Evolutionary conservation across 2,329 filamentous ascomycete species (phyloP), one percentile per base, ranked within the genome.

Genomic region (Claviceps capensis): DNA sequence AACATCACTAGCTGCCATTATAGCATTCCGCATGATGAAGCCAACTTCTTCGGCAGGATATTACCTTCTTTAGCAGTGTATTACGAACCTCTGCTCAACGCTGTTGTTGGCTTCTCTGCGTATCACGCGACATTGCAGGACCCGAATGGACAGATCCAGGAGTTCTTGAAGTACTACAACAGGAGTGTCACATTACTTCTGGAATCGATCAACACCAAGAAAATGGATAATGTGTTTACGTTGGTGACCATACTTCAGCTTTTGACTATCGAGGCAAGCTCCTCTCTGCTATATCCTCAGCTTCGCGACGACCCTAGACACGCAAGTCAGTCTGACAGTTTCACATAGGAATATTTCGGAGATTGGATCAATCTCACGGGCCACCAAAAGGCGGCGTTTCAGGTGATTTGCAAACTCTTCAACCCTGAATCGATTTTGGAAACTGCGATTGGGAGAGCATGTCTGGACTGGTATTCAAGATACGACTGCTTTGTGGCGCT

Each of bases 301-400:
- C 19, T n/a, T 19, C n/a, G 48, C 9, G 48, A 34, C 36, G 19
- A 30, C 11, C 16, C 2, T 4, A n/a, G 16, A 19, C 16, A 34
- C 36, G 41, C 16, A 30, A 49, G 61, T 53, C 16, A 16, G 1
- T 37, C 34, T 40, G 48, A 51, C n/a, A 17, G 40, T 44, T 34
- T 30, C n/a, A 34, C 22, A 44, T 61, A 95, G 88, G 93, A 97
- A 69, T 94, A 89, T 61, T 76, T 97, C 46, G 93, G 93, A 13
- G 93, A 98, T 64, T 97, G 89, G 89, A 81, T 94, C 50, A 96
- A 94, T 61, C 74, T 97, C 16, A 84, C 93, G 68, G 87, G 89
- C 22, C 93, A 97, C 64, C 90, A 96, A 65, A 88, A 85, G 63
- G 93, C 91, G 11, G 93, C 93, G 0, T 81, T 86, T 62, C 81